Evolutionary conservation across 495 filamentous ascomycete genomes (phyloP).

Genomic region (Aspergillus haitiensis): DNA sequence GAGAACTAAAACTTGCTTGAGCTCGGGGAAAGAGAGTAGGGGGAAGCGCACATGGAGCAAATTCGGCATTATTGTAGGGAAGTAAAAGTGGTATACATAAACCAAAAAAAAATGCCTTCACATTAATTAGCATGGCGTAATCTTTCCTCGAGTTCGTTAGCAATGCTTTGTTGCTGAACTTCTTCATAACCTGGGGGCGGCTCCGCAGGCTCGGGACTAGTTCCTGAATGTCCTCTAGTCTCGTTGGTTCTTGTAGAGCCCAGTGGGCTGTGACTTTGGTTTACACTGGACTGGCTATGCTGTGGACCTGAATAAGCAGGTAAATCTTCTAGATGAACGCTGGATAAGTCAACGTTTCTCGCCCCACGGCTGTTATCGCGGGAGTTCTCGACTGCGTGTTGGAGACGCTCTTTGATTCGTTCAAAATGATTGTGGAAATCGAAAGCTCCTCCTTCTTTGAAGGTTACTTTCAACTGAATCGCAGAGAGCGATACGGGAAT

Average conservation of each 20-base stretch:
- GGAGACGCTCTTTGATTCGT: conserved; percentile 76
- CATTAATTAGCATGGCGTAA: conserved; percentile 39
- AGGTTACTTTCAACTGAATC: conserved; percentile 79
- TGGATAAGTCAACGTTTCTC: conserved; percentile 53
- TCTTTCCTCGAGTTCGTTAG: conserved; percentile 54
- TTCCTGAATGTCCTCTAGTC: conserved; percentile 23
- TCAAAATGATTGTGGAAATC: conserved; percentile 86
- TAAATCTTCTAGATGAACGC: conserved; percentile 75
- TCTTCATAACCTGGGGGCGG: conserved; percentile 95
- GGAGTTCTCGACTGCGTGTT: conserved; percentile 74
- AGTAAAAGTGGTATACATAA: background rate
- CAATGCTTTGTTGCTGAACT: conserved; percentile 78
- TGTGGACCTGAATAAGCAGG: conserved; percentile 68
- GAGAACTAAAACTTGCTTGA: conserved; percentile 1
- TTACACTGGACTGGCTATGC: conserved; percentile 9
- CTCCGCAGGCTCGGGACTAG: conserved; percentile 58
- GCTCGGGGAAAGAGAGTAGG: background rate
- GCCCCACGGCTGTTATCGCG: conserved; percentile 48
- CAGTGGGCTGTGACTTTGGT: conserved; percentile 11
- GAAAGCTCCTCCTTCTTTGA: conserved; percentile 92
- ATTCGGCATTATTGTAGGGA: background rate
- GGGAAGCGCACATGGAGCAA: background rate
- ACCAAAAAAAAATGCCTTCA: background rate
- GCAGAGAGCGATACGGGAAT: conserved; percentile 72
- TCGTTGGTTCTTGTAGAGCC: conserved; percentile 11